Conservation (phyloP, 2,329 filamentous ascomycete genomes). For the Aspergillus fructus region DNA sequence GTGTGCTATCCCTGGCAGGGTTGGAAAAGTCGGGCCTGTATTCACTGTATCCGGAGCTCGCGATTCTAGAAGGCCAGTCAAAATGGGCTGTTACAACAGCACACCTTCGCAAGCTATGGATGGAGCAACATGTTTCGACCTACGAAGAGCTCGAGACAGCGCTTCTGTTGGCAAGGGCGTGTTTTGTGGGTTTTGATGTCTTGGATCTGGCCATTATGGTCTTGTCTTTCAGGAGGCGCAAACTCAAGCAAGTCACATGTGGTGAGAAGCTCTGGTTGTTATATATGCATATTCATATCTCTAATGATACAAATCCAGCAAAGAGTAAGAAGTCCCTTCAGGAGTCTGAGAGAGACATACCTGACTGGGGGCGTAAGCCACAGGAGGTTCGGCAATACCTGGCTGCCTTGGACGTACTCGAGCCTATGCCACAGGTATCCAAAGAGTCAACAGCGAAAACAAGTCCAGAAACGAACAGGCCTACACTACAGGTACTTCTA, state of each 20-base stretch:
- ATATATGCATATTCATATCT: too few relatives aligned
- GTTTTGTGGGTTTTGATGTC: background rate
- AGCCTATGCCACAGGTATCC: too few relatives aligned
- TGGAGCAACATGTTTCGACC: background rate
- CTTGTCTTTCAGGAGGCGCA: slow-evolving; percentile 3
- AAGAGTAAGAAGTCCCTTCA: too few relatives aligned
- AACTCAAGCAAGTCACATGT: background rate
- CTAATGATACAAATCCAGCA: too few relatives aligned
- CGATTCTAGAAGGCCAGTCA: background rate
- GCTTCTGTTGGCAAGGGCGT: background rate
- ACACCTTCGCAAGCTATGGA: background rate
- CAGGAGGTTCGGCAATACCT: too few relatives aligned
- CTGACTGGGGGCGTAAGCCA: too few relatives aligned
- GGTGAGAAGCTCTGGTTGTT: too few relatives aligned
- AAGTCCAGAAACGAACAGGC: too few relatives aligned
- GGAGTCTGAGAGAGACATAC: too few relatives aligned
- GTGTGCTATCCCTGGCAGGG: background rate
- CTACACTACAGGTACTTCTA: too few relatives aligned
- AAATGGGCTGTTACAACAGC: background rate
- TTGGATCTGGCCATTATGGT: slow-evolving; percentile 1
- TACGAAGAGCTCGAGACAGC: background rate
- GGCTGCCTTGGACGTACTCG: too few relatives aligned
- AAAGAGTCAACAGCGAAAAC: too few relatives aligned
- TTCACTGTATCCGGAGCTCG: slow-evolving; percentile 2
- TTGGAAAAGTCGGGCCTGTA: background rate